Percentiles rank a stretch among this genome's conserved stretches.
These are phyloP conservation scores for Mycena floridula DNA, from an alignment of 768 basidiomycete genomes.

Conservation along the genomic window DNA sequence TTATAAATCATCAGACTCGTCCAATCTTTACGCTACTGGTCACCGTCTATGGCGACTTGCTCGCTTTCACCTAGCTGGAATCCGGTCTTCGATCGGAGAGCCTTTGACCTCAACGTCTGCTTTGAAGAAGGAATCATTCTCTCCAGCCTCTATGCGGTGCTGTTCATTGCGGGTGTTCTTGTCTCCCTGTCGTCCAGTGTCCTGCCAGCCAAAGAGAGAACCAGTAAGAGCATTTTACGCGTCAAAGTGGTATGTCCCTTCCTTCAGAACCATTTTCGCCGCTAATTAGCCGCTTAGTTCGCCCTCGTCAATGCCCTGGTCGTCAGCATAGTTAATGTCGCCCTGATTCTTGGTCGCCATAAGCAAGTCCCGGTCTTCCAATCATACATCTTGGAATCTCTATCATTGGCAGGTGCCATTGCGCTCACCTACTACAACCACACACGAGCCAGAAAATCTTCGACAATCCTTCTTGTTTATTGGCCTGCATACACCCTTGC, in stretches of 20 bases:
- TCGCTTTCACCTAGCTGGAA: slow-evolving; percentile 61
- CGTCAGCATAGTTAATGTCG: slow-evolving; percentile 37
- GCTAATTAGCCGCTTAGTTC: too few species aligned
- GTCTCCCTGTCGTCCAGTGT: slow-evolving; percentile 24
- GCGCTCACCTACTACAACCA: slow-evolving; percentile 64
- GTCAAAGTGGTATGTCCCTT: slow-evolving; percentile 58
- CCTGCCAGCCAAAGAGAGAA: slow-evolving; percentile 14
- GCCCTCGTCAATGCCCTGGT: slow-evolving; percentile 41
- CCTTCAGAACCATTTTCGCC: not conserved
- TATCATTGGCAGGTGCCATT: slow-evolving; percentile 42
- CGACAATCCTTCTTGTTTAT: slow-evolving; percentile 69
- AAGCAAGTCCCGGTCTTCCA: slow-evolving; percentile 38
- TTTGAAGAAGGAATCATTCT: slow-evolving; percentile 72
- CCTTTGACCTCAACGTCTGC: slow-evolving; percentile 77
- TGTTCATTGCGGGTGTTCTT: slow-evolving; percentile 35
- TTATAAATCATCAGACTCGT: too few species aligned
- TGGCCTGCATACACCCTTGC: slow-evolving; percentile 65
- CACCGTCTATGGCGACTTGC: slow-evolving; percentile 35
- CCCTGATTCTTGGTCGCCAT: slow-evolving; percentile 28
- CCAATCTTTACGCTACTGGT: too few species aligned
- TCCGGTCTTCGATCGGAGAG: slow-evolving; percentile 47
- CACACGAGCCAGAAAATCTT: slow-evolving; percentile 62
- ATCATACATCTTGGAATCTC: slow-evolving; percentile 52
- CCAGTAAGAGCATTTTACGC: slow-evolving; percentile 43
- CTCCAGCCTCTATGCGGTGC: slow-evolving; percentile 39